phyloP scores from a whole-genome alignment of 192 early-diverging fungal species.

The Coemansia sp. region DNA sequence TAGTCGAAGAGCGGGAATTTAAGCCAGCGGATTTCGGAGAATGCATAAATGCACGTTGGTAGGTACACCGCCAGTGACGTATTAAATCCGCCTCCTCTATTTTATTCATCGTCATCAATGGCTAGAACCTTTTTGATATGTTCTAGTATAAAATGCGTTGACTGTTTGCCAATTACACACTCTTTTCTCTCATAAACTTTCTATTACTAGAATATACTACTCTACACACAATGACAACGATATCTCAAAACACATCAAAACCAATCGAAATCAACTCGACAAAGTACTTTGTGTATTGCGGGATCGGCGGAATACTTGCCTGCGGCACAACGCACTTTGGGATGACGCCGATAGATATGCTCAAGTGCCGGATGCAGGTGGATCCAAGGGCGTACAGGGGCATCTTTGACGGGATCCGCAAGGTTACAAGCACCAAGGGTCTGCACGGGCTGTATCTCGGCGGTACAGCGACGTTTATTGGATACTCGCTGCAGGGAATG shows the following conservation, averaged over 20 bases:
- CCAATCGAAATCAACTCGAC: constrained; percentile 22
- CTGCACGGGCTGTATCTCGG: constrained; percentile 66
- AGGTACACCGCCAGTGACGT: too few species aligned
- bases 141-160: too few species aligned
- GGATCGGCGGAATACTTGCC: constrained; percentile 56
- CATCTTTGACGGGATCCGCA: constrained; percentile 25
- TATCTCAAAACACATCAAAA: neutral
- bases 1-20: too few species aligned
- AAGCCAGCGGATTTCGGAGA: too few species aligned
- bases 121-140: too few species aligned
- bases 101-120: too few species aligned
- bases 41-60: too few species aligned
- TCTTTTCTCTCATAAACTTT: too few species aligned
- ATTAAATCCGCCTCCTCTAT: too few species aligned
- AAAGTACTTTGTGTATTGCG: constrained; percentile 55
- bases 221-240: neutral
- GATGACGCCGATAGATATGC: constrained; percentile 53
- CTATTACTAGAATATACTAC: neutral
- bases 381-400: constrained; percentile 21
- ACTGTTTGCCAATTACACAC: too few species aligned
- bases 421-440: constrained; percentile 54
- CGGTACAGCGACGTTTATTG: constrained; percentile 66
- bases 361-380: constrained; percentile 45
- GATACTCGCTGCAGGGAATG: constrained; percentile 74
- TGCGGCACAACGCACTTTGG: constrained; percentile 58